Evolutionary conservation across 108 stramenopile species (phyloP).

Genomic region (Fragilaria radians): DNA sequence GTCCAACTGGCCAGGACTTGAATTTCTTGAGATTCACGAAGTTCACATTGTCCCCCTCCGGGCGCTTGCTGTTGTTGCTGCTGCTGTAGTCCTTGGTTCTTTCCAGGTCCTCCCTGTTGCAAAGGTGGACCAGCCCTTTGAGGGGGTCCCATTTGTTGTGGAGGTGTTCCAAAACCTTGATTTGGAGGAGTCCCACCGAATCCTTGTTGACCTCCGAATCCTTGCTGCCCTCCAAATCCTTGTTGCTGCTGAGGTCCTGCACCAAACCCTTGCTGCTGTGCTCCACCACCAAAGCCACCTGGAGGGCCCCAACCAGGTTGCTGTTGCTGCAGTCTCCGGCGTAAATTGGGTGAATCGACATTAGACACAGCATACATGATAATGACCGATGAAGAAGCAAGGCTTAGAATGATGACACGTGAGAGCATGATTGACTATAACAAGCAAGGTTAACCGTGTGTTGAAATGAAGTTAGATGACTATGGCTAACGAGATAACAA

Average conservation of each 20-base stretch:
- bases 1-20: conserved; percentile 1
- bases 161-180: neutral
- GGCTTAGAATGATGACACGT: neutral
- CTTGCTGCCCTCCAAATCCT: conserved; percentile 1
- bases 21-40: neutral
- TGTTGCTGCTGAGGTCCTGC: neutral
- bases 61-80: neutral
- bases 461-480: no score
- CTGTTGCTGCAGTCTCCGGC: neutral
- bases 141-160: neutral
- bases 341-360: neutral
- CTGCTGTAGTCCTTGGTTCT: neutral
- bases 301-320: neutral
- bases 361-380: neutral
- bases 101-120: neutral
- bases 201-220: conserved; percentile 4
- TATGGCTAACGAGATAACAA: no score
- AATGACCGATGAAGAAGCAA: neutral
- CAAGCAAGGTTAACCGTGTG: no score
- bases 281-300: no score
- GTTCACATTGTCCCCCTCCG: neutral
- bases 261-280: neutral
- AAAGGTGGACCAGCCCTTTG: neutral
- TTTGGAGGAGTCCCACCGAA: conserved; percentile 4
- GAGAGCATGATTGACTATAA: no score